Evolutionary conservation across 2,329 filamentous ascomycete species (phyloP).

Genomic region (Microdochium bolleyi): DNA sequence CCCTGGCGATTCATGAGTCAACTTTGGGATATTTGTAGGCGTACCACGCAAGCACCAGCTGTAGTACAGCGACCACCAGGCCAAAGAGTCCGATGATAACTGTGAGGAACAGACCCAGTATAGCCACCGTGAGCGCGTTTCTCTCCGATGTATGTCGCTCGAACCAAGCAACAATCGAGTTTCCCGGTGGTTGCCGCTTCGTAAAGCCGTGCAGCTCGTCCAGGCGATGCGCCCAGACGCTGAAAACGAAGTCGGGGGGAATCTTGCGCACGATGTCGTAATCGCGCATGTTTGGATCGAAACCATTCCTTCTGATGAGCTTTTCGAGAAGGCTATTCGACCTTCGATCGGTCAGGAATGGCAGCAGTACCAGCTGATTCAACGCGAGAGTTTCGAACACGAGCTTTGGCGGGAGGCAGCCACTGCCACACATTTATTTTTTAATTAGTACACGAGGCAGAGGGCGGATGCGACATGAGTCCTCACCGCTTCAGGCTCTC

Average conservation of each 20-base stretch:
- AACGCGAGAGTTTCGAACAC: constrained; percentile 4
- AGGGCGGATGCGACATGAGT: background rate
- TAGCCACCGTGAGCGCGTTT: constrained; percentile 6
- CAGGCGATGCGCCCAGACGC: constrained; percentile 3
- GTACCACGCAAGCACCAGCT: constrained; percentile 4
- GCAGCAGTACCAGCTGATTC: constrained; percentile 4
- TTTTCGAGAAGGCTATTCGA: constrained; percentile 2
- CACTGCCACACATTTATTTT: background rate
- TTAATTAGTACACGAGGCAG: background rate
- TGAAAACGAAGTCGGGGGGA: constrained; percentile 4
- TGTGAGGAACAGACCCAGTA: background rate
- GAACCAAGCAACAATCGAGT: constrained; percentile 4
- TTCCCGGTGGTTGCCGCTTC: constrained; percentile 3
- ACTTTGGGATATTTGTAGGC: constrained; percentile 3
- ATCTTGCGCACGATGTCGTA: constrained; percentile 1
- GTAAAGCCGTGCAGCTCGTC: constrained; percentile 1
- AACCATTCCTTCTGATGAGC: background rate
- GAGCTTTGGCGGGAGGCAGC: constrained; percentile 3
- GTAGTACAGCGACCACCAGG: constrained; percentile 4
- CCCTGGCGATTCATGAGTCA: background rate
- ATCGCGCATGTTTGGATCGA: constrained; percentile 2
- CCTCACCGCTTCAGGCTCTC: constrained; percentile 1
- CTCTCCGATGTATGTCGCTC: constrained; percentile 7
- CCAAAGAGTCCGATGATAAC: constrained; percentile 1
- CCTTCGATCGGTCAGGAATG: background rate